Evolutionary conservation across 352 stramenopile genomes (phyloP).

Genomic region (Globisporangium yorkense): DNA sequence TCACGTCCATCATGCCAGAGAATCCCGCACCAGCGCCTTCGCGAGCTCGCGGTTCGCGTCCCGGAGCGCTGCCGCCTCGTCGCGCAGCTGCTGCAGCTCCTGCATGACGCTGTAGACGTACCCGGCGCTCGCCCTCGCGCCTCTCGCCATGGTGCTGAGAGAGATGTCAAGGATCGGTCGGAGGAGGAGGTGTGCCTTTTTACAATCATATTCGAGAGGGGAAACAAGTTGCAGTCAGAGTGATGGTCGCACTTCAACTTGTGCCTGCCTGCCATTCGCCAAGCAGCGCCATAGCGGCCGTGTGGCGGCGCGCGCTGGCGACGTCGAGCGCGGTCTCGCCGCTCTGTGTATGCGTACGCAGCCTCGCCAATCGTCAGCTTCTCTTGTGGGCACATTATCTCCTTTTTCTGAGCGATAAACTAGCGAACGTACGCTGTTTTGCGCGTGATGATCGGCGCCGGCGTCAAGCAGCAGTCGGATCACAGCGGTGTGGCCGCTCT

Average conservation of each 20-base stretch:
- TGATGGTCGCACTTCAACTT: constrained; percentile 7
- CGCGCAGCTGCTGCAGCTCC: constrained; percentile 50
- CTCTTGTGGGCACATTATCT: not conserved
- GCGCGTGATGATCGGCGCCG: constrained; percentile 10
- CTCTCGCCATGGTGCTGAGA: constrained; percentile 19
- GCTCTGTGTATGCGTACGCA: constrained; percentile 12
- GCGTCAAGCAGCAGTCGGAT: constrained; percentile 20
- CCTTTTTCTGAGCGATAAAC: not conserved
- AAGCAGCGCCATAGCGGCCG: constrained; percentile 23
- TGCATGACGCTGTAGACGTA: constrained; percentile 59
- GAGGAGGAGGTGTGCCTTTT: not conserved
- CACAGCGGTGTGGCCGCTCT: constrained; percentile 18
- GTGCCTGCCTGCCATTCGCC: not conserved
- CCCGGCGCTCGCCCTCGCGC: constrained; percentile 25
- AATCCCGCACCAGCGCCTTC: constrained; percentile 42
- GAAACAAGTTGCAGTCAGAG: not conserved
- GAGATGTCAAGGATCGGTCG: not conserved
- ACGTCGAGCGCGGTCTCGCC: constrained; percentile 23
- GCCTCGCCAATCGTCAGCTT: not conserved
- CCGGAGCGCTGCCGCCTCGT: constrained; percentile 30
- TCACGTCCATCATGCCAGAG: not conserved
- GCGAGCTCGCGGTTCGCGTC: constrained; percentile 61
- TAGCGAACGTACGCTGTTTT: constrained; percentile 18
- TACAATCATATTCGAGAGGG: constrained; percentile 7
- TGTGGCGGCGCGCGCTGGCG: constrained; percentile 27